A percentile compares a stretch with the other conserved stretches of the same genome.
phyloP scores from a whole-genome alignment of 1,139 yeast species.

The Hyphopichia buzzinii region DNA sequence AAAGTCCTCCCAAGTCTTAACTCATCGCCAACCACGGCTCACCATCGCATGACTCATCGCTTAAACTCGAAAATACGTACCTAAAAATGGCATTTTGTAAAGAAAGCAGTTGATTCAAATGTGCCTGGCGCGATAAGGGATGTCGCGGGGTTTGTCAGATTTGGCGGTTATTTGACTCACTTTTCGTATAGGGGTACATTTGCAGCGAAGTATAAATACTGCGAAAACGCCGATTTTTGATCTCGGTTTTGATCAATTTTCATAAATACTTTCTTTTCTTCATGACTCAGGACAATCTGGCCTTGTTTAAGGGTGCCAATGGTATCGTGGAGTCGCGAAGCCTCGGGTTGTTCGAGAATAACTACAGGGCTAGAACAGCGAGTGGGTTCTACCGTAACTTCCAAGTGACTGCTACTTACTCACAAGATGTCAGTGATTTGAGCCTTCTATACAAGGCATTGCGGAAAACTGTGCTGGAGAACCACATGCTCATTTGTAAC shows the following conservation, averaged over 20 bases:
- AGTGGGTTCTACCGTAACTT: slow-evolving; percentile 30
- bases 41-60: too few species aligned
- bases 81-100: not conserved
- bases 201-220: too few species aligned
- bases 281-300: slow-evolving; percentile 3
- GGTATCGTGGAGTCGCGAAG: slow-evolving; percentile 13
- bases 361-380: slow-evolving; percentile 34
- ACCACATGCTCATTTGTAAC: slow-evolving; percentile 34
- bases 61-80: too few species aligned
- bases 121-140: not conserved
- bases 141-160: too few species aligned
- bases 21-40: too few species aligned
- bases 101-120: not conserved
- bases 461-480: slow-evolving; percentile 31
- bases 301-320: too few species aligned
- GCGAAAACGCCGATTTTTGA: too few species aligned
- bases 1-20: too few species aligned
- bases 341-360: slow-evolving; percentile 34
- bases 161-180: too few species aligned
- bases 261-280: too few species aligned
- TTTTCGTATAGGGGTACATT: too few species aligned
- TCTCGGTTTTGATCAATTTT: too few species aligned
- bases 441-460: slow-evolving; percentile 25
- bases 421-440: slow-evolving; percentile 17
- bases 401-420: slow-evolving; percentile 35